Evolutionary conservation across 192 early-diverging fungal genomes (phyloP).

Genomic region (Coemansia sp.): DNA sequence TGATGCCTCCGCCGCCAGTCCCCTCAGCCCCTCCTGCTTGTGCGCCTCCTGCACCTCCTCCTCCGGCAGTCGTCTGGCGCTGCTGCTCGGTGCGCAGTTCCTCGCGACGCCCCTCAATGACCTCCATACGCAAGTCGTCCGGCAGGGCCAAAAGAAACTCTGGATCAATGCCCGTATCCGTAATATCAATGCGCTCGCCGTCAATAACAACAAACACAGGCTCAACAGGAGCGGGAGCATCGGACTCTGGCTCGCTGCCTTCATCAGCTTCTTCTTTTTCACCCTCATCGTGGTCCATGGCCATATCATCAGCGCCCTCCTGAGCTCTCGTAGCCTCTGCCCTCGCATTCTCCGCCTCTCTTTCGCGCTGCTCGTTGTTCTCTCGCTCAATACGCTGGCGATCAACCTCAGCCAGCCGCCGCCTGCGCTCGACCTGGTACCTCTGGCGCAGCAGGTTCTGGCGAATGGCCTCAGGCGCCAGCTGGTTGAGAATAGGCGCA

Average conservation of each 20-base stretch:
- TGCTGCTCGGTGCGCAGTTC: no score
- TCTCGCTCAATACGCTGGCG: slow-evolving; percentile 49
- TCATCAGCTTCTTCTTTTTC: background rate
- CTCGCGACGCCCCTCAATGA: slow-evolving; percentile 76
- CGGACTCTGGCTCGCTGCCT: background rate
- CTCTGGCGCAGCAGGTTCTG: slow-evolving; percentile 41
- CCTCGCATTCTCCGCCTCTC: slow-evolving; percentile 55
- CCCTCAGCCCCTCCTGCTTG: background rate
- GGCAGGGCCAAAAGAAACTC: slow-evolving; percentile 93
- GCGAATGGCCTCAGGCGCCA: slow-evolving; percentile 76
- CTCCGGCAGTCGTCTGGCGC: slow-evolving; percentile 9
- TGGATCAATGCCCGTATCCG: slow-evolving; percentile 90
- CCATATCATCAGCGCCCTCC: background rate
- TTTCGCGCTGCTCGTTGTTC: slow-evolving; percentile 48
- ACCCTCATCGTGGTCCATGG: background rate
- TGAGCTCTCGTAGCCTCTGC: slow-evolving; percentile 19
- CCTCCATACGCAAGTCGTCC: slow-evolving; percentile 90
- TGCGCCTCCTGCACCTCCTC: no score
- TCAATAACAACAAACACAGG: slow-evolving; percentile 64
- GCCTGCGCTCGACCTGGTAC: slow-evolving; percentile 43
- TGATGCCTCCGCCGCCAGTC: slow-evolving; percentile 51
- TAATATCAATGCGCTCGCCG: slow-evolving; percentile 82
- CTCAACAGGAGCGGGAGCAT: background rate
- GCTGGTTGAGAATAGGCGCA: slow-evolving; percentile 63
- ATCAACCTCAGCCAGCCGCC: slow-evolving; percentile 31